Conservation (phyloP, 2,329 filamentous ascomycete species). For the Aspergillus chevalieri region DNA sequence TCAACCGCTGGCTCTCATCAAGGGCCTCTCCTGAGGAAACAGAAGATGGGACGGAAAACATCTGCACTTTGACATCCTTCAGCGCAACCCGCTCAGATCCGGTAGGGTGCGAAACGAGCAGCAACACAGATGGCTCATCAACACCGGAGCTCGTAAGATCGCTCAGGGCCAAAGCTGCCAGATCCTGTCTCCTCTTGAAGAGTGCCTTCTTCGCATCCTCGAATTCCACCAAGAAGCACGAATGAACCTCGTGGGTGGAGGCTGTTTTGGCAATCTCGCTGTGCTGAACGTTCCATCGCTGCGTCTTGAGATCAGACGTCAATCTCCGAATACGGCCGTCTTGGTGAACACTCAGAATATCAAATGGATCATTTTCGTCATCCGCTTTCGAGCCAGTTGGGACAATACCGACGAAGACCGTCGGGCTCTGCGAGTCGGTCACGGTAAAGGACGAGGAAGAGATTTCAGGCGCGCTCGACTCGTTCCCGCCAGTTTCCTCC, state of each 20-base stretch:
- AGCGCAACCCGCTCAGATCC: slow-evolving; percentile 22
- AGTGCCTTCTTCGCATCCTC: slow-evolving; percentile 37
- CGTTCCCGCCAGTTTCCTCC: slow-evolving; percentile 39
- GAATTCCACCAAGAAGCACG: slow-evolving; percentile 35
- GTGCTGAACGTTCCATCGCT: slow-evolving; percentile 35
- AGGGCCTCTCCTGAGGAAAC: slow-evolving; percentile 15
- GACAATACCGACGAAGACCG: slow-evolving; percentile 34
- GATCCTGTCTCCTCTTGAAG: slow-evolving; percentile 36
- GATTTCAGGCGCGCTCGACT: slow-evolving; percentile 29
- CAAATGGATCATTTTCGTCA: slow-evolving; percentile 27
- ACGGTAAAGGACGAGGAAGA: slow-evolving; percentile 34
- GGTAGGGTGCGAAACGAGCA: slow-evolving; percentile 35
- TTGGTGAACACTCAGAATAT: slow-evolving; percentile 38
- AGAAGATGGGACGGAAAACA: slow-evolving; percentile 33
- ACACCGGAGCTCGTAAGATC: slow-evolving; percentile 21
- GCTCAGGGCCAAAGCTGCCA: slow-evolving; percentile 31
- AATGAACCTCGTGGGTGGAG: slow-evolving; percentile 24
- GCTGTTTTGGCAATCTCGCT: slow-evolving; percentile 25
- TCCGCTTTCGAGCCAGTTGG: slow-evolving; percentile 20
- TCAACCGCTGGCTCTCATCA: slow-evolving; percentile 29
- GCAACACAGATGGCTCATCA: slow-evolving; percentile 30
- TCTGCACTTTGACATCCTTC: slow-evolving; percentile 32
- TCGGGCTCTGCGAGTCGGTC: slow-evolving; percentile 32
- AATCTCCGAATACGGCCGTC: slow-evolving; percentile 39
- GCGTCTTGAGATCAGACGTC: slow-evolving; percentile 33